These are phyloP conservation scores for Globisporangium polare DNA, from an alignment of 352 stramenopile genomes.

Conservation along the genomic window DNA sequence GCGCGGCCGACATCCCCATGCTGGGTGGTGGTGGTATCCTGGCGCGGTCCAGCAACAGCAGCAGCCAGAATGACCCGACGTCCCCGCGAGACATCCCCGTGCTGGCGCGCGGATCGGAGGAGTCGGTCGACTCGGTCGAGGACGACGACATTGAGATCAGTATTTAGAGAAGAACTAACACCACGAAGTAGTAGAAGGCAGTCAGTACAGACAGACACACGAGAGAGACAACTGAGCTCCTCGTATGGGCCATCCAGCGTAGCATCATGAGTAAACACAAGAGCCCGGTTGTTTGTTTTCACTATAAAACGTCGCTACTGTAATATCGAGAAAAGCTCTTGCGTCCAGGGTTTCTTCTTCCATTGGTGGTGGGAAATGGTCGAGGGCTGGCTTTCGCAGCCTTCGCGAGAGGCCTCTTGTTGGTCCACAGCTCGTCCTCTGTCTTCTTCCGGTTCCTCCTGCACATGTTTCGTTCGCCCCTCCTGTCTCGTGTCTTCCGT, in stretches of 20 bases:
- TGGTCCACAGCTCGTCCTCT: background rate
- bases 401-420: background rate
- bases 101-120: constrained; percentile 15
- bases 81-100: constrained; percentile 18
- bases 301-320: constrained; percentile 10
- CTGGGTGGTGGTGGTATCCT: constrained; percentile 1
- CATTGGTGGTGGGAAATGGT: background rate
- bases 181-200: background rate
- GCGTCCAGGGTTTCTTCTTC: background rate
- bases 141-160: constrained; percentile 21
- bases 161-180: constrained; percentile 11
- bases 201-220: background rate
- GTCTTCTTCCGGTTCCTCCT: background rate
- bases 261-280: background rate
- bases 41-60: background rate
- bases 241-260: background rate
- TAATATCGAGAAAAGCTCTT: constrained; percentile 7
- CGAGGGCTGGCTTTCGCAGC: background rate
- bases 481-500: background rate
- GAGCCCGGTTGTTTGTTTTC: constrained; percentile 2
- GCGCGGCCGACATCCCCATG: constrained; percentile 13
- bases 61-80: background rate
- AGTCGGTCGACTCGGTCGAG: constrained; percentile 18
- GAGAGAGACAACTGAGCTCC: background rate
- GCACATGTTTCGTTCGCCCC: too few species aligned